A percentile compares a stretch with the other conserved stretches of the same genome.
Evolutionary conservation across 768 basidiomycete species (phyloP).

Genomic region (Megacollybia marginata): DNA sequence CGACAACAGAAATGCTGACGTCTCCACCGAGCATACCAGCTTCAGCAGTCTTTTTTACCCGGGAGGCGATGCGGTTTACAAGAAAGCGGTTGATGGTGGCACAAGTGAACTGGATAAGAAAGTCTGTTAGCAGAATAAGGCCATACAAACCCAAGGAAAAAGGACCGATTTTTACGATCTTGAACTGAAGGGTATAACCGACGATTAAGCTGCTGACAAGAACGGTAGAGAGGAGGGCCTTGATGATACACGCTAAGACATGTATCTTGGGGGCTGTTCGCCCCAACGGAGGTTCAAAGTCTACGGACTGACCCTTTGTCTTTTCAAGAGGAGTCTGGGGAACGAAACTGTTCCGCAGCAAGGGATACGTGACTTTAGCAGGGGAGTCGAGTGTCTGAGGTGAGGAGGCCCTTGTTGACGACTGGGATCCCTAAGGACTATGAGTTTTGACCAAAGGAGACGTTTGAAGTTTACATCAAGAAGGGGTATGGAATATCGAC

Average conservation of each 20-base stretch:
- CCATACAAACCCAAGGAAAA: neutral
- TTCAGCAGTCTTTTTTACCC: neutral
- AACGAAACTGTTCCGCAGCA: no score
- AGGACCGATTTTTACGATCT: neutral
- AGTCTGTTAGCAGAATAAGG: neutral
- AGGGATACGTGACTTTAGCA: neutral
- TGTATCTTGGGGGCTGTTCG: neutral
- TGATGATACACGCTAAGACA: neutral
- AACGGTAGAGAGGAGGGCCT: neutral
- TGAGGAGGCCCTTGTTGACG: neutral
- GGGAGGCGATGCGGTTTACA: neutral
- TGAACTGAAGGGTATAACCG: neutral
- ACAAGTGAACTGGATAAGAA: neutral
- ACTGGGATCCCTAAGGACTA: neutral
- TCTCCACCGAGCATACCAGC: neutral
- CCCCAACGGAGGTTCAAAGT: neutral
- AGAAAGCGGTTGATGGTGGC: neutral
- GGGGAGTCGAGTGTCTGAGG: neutral
- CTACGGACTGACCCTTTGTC: neutral
- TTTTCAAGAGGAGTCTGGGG: neutral
- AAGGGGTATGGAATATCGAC: neutral
- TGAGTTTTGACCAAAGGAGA: neutral
- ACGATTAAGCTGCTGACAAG: neutral
- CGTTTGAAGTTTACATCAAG: neutral
- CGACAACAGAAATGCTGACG: neutral